Evolutionary conservation across 1,284 basidiomycete genomes (phyloP).

Genomic region (Tremellales sp.): DNA sequence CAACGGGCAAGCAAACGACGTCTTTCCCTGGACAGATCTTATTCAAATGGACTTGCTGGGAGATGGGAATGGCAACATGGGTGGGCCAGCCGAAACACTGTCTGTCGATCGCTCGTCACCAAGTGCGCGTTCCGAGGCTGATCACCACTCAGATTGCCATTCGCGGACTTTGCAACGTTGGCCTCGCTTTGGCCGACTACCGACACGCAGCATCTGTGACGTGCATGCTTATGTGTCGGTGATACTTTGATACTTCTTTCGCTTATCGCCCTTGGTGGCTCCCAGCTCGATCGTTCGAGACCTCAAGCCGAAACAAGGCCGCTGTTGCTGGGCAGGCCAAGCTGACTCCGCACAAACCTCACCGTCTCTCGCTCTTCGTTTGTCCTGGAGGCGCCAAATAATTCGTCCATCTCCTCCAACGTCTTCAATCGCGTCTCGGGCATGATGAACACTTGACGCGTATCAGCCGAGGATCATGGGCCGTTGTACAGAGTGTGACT

Average conservation of each 20-base stretch:
- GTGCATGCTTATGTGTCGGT: too few species aligned
- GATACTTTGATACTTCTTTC: too few species aligned
- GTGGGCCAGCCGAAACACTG: neutral
- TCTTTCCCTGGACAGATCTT: neutral
- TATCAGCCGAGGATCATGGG: too few species aligned
- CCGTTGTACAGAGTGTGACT: neutral
- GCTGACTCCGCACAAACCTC: neutral
- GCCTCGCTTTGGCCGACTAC: neutral
- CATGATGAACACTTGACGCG: too few species aligned
- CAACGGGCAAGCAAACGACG: slow-evolving; percentile 8
- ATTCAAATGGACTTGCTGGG: neutral
- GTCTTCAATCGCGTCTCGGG: slow-evolving; percentile 12
- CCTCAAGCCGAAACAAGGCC: too few species aligned
- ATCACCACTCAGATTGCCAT: neutral
- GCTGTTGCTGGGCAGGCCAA: neutral
- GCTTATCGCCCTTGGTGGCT: too few species aligned
- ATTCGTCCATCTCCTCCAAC: slow-evolving; percentile 7
- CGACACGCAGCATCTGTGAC: too few species aligned
- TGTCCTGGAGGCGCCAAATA: slow-evolving; percentile 2
- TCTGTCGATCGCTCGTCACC: neutral
- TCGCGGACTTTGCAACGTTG: neutral
- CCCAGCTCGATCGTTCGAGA: too few species aligned
- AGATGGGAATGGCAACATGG: neutral
- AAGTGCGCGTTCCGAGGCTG: neutral
- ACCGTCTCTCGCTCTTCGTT: neutral